Evolutionary conservation across 805 yeast species (phyloP), one percentile per base, ranked within the genome.

Genomic region (Scheffersomyces spartinae): DNA sequence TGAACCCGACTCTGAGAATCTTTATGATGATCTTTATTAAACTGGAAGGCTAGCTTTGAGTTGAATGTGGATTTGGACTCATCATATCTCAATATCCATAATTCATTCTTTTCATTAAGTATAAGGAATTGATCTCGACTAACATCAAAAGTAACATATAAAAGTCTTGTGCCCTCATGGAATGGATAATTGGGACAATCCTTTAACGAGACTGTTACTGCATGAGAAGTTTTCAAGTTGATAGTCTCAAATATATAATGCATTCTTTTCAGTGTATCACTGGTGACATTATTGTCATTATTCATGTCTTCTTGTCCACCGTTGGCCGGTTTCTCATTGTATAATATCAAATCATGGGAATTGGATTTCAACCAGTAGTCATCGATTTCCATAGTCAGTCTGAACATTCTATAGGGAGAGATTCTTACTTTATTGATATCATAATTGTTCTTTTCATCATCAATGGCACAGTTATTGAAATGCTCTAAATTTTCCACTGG

Each of bases 361-460:
- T 56, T 54, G 14, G 47, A 42, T 25, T 56, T 52, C 21, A 57
- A 33, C 64, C 64, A 60, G 26, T 38, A 54, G 9, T 44, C 31
- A 4, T 37, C 27, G 8, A 55, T 35, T 1, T 52, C 54, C 13
- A 52, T 45, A 8, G 49, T 45, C 15, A 58, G 40, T 32, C 55
- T 56, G 22, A 60, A 39, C 5, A 54, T 36, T 25, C 52, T 56
- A 28, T 37, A 40, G 2, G 59, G 35, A 1, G 51, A 31, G 7
- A 55, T 14, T 22, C 47, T 52, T 3, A 43, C 53, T 15, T 29
- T 35, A 13, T 49, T 55, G 9, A 58, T 36, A 9, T 34, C 28
- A 14, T 33, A 40, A 29, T 50, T 49, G 7, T 45, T 32, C n/a
- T 30, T 19, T 7, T 50, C 58, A 25, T 58, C 63, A 21, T 52